These are phyloP conservation scores for Neospermospora avenae DNA, from an alignment of 2,329 filamentous ascomycete species.

Conservation along the genomic window DNA sequence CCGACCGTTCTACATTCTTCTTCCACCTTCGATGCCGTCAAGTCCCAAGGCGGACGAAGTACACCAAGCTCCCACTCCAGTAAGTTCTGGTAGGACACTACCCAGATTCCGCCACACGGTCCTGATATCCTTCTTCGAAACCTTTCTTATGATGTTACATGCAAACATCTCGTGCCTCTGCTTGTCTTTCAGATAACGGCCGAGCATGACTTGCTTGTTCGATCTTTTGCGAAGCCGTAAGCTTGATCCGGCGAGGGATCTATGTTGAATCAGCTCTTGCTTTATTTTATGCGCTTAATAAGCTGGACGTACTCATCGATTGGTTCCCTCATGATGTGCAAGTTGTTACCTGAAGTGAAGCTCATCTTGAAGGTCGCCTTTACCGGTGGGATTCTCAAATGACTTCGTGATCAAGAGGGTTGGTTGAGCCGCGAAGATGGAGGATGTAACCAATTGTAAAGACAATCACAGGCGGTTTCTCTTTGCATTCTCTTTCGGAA, in stretches of 20 bases:
- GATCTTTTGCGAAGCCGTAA: background rate
- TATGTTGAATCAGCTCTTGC: background rate
- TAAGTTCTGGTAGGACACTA: background rate
- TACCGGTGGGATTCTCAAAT: background rate
- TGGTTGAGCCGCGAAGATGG: background rate
- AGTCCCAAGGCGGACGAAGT: background rate
- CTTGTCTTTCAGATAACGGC: background rate
- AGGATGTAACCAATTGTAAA: background rate
- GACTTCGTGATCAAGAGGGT: background rate
- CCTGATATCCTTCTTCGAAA: background rate
- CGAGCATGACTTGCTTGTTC: background rate
- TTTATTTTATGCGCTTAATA: background rate
- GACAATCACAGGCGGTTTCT: background rate
- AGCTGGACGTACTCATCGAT: background rate
- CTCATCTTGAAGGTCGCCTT: background rate
- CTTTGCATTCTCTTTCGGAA: background rate
- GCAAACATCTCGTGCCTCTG: background rate
- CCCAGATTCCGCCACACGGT: background rate
- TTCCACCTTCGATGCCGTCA: background rate
- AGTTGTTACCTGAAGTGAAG: background rate
- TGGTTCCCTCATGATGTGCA: background rate
- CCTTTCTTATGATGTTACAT: background rate
- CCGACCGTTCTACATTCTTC: background rate
- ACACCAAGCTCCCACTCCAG: background rate
- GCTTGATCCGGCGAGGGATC: background rate